These are phyloP conservation scores for Apiotrichum porosum DNA, from an alignment of 1,284 basidiomycete genomes.

Conservation along the genomic window DNA sequence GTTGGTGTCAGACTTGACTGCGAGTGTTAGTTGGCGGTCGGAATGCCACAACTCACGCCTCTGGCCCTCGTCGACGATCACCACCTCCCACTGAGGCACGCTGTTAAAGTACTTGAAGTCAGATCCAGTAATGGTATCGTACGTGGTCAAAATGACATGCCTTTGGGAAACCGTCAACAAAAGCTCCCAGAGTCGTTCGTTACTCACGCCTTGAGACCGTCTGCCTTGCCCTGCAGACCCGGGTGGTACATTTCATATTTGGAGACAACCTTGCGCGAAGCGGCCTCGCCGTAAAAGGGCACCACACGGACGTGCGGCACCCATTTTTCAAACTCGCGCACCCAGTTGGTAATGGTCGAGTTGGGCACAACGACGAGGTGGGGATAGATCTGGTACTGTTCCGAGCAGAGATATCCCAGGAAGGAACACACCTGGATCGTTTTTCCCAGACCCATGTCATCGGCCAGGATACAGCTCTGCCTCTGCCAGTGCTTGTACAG, in stretches of 20 bases:
- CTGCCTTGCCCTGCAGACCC: constrained; percentile 32
- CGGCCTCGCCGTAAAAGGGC: constrained; percentile 56
- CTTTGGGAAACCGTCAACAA: constrained; percentile 16
- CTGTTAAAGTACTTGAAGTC: constrained; percentile 76
- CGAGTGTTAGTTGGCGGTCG: too few relatives aligned
- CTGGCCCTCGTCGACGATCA: constrained; percentile 92
- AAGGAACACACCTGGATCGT: constrained; percentile 81
- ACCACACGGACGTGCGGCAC: constrained; percentile 57
- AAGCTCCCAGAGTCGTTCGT: background rate
- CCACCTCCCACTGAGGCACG: constrained; percentile 82
- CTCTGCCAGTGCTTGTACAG: constrained; percentile 80
- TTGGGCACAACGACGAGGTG: constrained; percentile 90
- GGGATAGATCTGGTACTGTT: constrained; percentile 60
- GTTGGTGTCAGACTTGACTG: constrained; percentile 64
- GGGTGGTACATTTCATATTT: constrained; percentile 74
- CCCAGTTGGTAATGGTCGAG: constrained; percentile 54
- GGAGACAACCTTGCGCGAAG: constrained; percentile 67
- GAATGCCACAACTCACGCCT: too few relatives aligned
- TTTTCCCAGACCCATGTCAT: constrained; percentile 86
- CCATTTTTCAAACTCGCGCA: constrained; percentile 85
- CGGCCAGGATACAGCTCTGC: constrained; percentile 89
- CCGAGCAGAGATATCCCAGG: constrained; percentile 65
- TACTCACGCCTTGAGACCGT: constrained; percentile 46
- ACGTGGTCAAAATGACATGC: constrained; percentile 84
- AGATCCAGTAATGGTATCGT: constrained; percentile 67